phyloP scores from a whole-genome alignment of 2,329 filamentous ascomycete species.

The Xylariaceae sp. region DNA sequence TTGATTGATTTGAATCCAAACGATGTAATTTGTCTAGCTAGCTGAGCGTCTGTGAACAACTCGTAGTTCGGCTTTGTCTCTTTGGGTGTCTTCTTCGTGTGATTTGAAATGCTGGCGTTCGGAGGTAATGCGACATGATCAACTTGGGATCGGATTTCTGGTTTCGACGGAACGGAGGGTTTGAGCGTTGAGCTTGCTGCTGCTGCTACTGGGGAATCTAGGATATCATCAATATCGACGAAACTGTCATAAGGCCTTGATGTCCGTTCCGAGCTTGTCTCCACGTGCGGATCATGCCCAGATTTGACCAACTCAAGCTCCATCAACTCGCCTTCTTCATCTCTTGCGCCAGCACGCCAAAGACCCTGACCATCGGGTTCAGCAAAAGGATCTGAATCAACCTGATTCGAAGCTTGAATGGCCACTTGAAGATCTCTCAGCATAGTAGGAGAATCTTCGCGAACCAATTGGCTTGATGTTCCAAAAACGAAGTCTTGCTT shows the following conservation, averaged over 20 bases:
- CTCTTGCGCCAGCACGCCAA: constrained; percentile 68
- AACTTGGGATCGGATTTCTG: constrained; percentile 11
- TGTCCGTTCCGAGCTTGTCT: background rate
- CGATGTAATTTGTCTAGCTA: constrained; percentile 56
- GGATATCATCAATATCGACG: constrained; percentile 26
- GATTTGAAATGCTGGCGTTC: background rate
- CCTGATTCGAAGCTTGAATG: constrained; percentile 53
- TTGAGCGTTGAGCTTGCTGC: constrained; percentile 1
- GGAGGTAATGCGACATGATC: constrained; percentile 3
- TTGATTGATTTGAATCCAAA: constrained; percentile 73
- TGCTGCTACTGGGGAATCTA: constrained; percentile 15
- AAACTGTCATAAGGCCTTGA: constrained; percentile 13
- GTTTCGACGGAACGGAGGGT: background rate
- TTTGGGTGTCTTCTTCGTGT: background rate
- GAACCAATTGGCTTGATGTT: constrained; percentile 76
- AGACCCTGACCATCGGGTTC: constrained; percentile 40
- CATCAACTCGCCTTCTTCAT: constrained; percentile 60
- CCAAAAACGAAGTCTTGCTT: constrained; percentile 79
- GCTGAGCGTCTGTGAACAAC: constrained; percentile 56
- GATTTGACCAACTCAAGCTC: constrained; percentile 60
- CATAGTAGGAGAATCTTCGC: constrained; percentile 66
- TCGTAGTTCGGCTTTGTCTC: constrained; percentile 51
- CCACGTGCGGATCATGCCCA: constrained; percentile 10
- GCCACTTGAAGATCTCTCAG: constrained; percentile 59
- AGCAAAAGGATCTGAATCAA: constrained; percentile 34